Percentiles rank a stretch among this genome's conserved stretches.
These are phyloP conservation scores for Plicaturopsis crispa DNA, from an alignment of 768 basidiomycete species.

Conservation along the genomic window DNA sequence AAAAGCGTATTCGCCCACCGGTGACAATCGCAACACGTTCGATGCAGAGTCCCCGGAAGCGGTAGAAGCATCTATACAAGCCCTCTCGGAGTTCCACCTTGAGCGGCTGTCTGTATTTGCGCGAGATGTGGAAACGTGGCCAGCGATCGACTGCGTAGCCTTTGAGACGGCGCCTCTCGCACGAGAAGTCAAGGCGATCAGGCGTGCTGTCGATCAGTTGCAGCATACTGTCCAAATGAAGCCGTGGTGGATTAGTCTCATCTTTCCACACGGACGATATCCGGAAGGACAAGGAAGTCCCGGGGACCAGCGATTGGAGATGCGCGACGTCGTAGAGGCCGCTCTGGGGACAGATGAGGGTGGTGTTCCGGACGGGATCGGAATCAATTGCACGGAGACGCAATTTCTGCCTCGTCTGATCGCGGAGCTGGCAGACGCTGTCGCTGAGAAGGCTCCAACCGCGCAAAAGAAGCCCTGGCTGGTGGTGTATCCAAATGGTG, in stretches of 20 bases:
- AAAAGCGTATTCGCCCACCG: conserved; percentile 25
- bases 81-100: conserved; percentile 56
- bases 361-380: conserved; percentile 43
- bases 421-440: conserved; percentile 24
- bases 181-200: conserved; percentile 58
- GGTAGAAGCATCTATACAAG: conserved; percentile 32
- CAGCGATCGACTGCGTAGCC: conserved; percentile 50
- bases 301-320: conserved; percentile 16
- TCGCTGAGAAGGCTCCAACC: conserved; percentile 7
- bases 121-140: conserved; percentile 42
- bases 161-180: conserved; percentile 75
- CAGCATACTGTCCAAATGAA: conserved; percentile 12
- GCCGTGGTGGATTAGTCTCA: conserved; percentile 70
- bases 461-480: conserved; percentile 30
- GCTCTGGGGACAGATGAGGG: conserved; percentile 22
- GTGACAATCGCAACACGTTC: conserved; percentile 36
- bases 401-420: conserved; percentile 34
- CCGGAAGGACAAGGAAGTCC: conserved; percentile 19
- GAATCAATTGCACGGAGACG: conserved; percentile 66
- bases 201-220: conserved; percentile 46
- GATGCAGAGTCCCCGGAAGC: conserved; percentile 22
- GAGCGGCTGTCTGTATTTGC: conserved; percentile 51
- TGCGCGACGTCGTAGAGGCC: conserved; percentile 34
- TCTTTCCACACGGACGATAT: conserved; percentile 45
- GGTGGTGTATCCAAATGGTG: conserved; percentile 69